phyloP scores from a whole-genome alignment of 2,329 filamentous ascomycete species.

The Trichoderma lentiforme region DNA sequence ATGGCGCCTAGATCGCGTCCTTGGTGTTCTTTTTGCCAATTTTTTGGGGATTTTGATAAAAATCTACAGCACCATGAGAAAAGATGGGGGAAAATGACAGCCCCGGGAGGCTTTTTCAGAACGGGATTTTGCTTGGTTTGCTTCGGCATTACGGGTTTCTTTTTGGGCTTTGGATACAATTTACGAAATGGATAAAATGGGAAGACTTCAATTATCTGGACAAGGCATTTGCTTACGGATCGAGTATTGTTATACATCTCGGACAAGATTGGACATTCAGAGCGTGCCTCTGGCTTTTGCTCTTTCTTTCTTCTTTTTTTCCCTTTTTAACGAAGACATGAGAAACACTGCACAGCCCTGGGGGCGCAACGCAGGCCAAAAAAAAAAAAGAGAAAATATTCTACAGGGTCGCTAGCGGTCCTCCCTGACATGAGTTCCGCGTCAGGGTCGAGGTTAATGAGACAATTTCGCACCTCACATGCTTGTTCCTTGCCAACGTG shows the following conservation, averaged over 20 bases:
- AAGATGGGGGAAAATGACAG: background rate
- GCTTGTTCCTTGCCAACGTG: background rate
- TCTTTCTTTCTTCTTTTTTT: constrained; percentile 19
- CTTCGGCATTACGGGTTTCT: constrained; percentile 5
- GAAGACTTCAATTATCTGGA: background rate
- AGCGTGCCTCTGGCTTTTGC: constrained; percentile 12
- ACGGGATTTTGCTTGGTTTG: background rate
- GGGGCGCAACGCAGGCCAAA: constrained; percentile 16
- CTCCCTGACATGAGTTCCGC: constrained; percentile 33
- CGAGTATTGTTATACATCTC: background rate
- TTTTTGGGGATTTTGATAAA: background rate
- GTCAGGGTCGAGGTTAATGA: constrained; percentile 39
- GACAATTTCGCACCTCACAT: constrained; percentile 36
- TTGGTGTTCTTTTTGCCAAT: constrained; percentile 25
- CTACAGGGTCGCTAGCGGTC: constrained; percentile 34
- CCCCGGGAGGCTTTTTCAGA: background rate
- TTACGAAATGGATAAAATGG: background rate
- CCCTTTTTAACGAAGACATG: constrained; percentile 21
- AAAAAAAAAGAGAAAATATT: constrained; percentile 20
- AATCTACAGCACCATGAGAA: constrained; percentile 1
- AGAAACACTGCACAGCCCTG: constrained; percentile 21
- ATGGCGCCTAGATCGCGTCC: constrained; percentile 21
- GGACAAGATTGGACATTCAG: constrained; percentile 15
- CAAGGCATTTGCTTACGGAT: background rate
- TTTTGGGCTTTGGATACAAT: background rate